A percentile compares a stretch with the other conserved stretches of the same genome.
Evolutionary conservation across 768 basidiomycete species (phyloP).

Genomic region (Lactarius sp.): DNA sequence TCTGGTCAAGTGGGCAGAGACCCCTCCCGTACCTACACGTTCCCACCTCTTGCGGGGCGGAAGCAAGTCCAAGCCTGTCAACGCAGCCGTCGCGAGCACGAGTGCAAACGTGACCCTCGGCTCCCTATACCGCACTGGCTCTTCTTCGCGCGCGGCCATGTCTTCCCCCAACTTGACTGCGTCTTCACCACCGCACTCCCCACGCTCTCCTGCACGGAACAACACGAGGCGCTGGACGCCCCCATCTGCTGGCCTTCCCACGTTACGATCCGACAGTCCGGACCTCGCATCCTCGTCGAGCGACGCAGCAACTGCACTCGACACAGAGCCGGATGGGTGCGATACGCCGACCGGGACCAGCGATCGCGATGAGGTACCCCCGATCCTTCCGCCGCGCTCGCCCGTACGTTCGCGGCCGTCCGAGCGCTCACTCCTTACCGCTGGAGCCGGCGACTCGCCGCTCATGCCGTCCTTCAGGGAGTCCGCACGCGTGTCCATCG

Average conservation of each 20-base stretch:
- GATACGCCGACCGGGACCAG: conserved; percentile 26
- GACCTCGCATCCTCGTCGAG: conserved; percentile 20
- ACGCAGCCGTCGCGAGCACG: conserved; percentile 29
- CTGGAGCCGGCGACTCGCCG: conserved; percentile 6
- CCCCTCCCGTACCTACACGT: conserved; percentile 42
- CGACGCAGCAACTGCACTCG: conserved; percentile 30
- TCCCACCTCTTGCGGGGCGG: conserved; percentile 43
- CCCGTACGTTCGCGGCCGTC: conserved; percentile 44
- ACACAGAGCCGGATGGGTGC: conserved; percentile 24
- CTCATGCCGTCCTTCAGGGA: conserved; percentile 14
- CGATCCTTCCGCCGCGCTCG: conserved; percentile 45
- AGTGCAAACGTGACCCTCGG: conserved; percentile 30
- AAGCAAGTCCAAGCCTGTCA: conserved; percentile 31
- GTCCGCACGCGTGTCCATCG: conserved; percentile 29
- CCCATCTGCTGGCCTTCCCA: conserved; percentile 14
- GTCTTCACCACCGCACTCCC: conserved; percentile 3
- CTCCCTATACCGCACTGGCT: conserved; percentile 19
- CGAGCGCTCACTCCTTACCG: conserved; percentile 15
- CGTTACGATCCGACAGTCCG: conserved; percentile 15
- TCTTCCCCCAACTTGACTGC: conserved; percentile 61
- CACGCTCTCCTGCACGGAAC: conserved; percentile 15
- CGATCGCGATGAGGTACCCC: conserved; percentile 38
- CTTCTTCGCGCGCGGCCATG: conserved; percentile 43
- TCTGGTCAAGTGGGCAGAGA: conserved; percentile 58
- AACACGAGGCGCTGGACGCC: conserved; percentile 24